A percentile compares a stretch with the other conserved stretches of the same genome.
phyloP scores from a whole-genome alignment of 768 basidiomycete species.

The Suillus subalutaceus region DNA sequence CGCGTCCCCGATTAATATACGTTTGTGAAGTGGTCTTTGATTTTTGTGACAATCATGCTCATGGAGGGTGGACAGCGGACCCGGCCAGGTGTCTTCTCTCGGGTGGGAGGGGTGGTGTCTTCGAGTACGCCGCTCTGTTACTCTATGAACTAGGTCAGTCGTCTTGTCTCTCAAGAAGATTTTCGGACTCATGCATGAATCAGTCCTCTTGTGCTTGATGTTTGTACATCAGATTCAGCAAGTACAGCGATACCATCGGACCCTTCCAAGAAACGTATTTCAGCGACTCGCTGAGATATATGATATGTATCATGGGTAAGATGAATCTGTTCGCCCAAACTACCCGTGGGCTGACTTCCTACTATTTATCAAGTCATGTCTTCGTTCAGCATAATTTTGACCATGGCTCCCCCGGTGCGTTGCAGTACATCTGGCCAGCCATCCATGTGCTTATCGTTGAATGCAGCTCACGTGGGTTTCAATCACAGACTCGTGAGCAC shows the following conservation, averaged over 20 bases:
- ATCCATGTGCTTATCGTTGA: background rate
- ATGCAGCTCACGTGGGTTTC: background rate
- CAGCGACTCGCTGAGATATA: background rate
- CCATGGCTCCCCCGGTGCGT: background rate
- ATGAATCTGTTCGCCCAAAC: background rate
- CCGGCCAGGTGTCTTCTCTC: background rate
- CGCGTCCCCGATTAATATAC: background rate
- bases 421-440: background rate
- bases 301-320: background rate
- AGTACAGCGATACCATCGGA: background rate
- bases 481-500: background rate
- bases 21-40: background rate
- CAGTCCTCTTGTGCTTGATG: background rate
- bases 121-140: background rate
- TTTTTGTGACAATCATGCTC: background rate
- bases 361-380: background rate
- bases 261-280: background rate
- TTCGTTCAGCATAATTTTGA: background rate
- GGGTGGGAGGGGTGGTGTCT: background rate
- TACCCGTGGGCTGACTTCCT: background rate
- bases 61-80: background rate
- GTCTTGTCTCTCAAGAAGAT: background rate
- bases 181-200: background rate
- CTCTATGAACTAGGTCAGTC: slow-evolving; percentile 1
- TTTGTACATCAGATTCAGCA: slow-evolving; percentile 2